phyloP scores from a whole-genome alignment of 1,284 basidiomycete genomes.

The Takashimella koratensis region DNA sequence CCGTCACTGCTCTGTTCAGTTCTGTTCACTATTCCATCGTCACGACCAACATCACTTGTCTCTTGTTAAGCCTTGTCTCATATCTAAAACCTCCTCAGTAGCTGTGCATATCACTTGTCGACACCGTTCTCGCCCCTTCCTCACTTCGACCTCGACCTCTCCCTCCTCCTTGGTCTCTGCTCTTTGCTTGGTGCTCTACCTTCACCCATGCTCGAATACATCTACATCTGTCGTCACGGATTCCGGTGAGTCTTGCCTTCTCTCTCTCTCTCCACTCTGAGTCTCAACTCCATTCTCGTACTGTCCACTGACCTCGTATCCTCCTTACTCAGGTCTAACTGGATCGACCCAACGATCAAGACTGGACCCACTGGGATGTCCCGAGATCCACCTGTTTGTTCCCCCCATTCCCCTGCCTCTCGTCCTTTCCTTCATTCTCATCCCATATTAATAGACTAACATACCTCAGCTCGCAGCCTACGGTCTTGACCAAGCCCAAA shows the following conservation, averaged over 20 bases:
- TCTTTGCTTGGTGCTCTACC: too few relatives aligned
- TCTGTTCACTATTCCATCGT: too few relatives aligned
- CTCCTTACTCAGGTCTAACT: conserved; percentile 30
- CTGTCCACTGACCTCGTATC: not conserved
- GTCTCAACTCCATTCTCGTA: not conserved
- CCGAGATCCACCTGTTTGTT: conserved; percentile 50
- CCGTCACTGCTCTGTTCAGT: too few relatives aligned
- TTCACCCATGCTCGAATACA: conserved; percentile 52
- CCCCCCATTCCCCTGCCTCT: not conserved
- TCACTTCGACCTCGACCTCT: too few relatives aligned
- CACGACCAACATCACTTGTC: too few relatives aligned
- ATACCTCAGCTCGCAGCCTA: conserved; percentile 48
- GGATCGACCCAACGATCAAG: conserved; percentile 42
- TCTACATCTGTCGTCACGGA: conserved; percentile 54
- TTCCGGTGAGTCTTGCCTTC: conserved; percentile 37
- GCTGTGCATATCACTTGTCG: too few relatives aligned
- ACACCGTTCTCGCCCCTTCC: too few relatives aligned
- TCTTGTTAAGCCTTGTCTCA: too few relatives aligned
- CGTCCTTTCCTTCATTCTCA: not conserved
- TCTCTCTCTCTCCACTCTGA: not conserved
- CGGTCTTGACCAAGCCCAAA: conserved; percentile 44
- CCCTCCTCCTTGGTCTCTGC: too few relatives aligned
- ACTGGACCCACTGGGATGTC: conserved; percentile 50
- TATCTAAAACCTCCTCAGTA: too few relatives aligned
- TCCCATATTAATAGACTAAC: not conserved